Percentiles rank a stretch among this genome's conserved stretches.
phyloP scores from a whole-genome alignment of 441 rosid species.

The Brassica hybrid region DNA sequence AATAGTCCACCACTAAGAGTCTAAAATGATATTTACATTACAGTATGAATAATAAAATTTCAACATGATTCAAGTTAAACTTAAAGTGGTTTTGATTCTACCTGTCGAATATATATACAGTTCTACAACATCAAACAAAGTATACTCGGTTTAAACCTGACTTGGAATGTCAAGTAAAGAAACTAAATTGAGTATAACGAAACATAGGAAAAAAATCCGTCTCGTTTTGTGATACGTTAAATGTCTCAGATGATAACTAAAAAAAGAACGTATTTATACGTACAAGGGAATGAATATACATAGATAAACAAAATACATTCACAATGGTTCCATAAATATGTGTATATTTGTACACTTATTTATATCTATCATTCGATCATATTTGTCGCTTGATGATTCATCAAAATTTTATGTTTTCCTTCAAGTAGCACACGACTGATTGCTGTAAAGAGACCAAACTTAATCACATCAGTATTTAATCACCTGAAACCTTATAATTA shows the following conservation, averaged over 20 bases:
- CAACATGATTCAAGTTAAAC: background rate
- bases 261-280: background rate
- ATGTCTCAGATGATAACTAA: background rate
- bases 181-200: background rate
- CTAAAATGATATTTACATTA: background rate
- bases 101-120: background rate
- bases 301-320: slow-evolving; percentile 29
- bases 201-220: background rate
- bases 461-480: no score
- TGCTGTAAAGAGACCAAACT: slow-evolving; percentile 59
- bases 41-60: background rate
- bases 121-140: background rate
- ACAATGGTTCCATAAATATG: slow-evolving; percentile 30
- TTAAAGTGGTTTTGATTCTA: slow-evolving; percentile 2
- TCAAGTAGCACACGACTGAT: slow-evolving; percentile 71
- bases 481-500: slow-evolving; percentile 14
- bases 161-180: background rate
- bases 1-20: background rate
- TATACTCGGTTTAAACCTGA: background rate
- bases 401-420: slow-evolving; percentile 71
- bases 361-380: background rate
- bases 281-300: slow-evolving; percentile 31
- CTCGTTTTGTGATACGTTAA: background rate
- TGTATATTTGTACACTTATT: slow-evolving; percentile 18
- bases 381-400: slow-evolving; percentile 16